A percentile compares a stretch with the other conserved stretches of the same genome.
Evolutionary conservation across 2,329 filamentous ascomycete genomes (phyloP).

Genomic region (Aspergillus tanneri): DNA sequence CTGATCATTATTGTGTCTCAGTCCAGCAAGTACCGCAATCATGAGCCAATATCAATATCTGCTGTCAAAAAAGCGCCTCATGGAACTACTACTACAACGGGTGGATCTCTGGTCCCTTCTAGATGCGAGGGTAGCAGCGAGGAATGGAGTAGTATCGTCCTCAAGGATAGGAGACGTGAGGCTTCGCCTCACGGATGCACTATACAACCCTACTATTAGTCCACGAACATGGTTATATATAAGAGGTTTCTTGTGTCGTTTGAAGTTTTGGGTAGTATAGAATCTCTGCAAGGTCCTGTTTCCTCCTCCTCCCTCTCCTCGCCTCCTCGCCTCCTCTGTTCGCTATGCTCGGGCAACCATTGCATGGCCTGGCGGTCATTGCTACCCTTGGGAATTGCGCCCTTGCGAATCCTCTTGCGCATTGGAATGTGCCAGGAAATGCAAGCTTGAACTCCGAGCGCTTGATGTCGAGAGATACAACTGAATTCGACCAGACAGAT

Average conservation of each 20-base stretch:
- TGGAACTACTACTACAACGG: neutral
- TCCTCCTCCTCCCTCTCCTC: neutral
- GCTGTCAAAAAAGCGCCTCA: neutral
- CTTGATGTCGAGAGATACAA: neutral
- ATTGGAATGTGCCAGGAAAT: neutral
- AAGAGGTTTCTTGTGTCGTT: neutral
- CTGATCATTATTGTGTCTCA: too few relatives aligned
- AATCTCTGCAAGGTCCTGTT: neutral
- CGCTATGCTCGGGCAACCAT: neutral
- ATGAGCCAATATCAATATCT: neutral
- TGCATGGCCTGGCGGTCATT: neutral
- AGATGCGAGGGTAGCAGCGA: neutral
- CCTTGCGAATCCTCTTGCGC: neutral
- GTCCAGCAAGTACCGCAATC: neutral
- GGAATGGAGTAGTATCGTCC: neutral
- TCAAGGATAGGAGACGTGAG: neutral
- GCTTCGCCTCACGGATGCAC: neutral
- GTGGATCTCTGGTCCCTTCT: neutral
- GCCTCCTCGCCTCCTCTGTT: neutral
- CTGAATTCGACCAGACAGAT: conserved; percentile 3
- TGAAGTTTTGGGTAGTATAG: neutral
- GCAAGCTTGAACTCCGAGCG: neutral
- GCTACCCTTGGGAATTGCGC: neutral
- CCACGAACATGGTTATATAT: neutral
- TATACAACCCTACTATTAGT: neutral